Base-by-base conservation (phyloP, 1,284 basidiomycete species). In the Fistulinella cinereoalba region DNA sequence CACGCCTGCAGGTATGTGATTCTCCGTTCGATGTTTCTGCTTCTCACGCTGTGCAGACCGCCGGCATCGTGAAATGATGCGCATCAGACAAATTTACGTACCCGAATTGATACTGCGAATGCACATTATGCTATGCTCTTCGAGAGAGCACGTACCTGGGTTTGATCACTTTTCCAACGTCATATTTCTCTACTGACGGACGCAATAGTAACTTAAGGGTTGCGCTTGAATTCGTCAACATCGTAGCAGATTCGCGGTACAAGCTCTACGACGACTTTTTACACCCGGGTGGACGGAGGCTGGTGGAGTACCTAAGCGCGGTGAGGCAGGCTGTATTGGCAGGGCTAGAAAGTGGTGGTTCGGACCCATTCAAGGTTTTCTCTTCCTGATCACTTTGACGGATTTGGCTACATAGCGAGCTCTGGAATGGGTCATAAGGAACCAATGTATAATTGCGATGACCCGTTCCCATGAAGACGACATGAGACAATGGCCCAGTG, bases 81-180 rank as follows among this genome's bases (percentile, higher is more conserved):
- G 88, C 19, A 90, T 97, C 47, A 81, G 95, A 25, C 85, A 92
- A 56, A 85, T 95, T 29, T 96, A 90, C 67, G 75, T 98, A 16
- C 96, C 95, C 0, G 93, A 97, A 63, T 76, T 98, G 31, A 81
- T 98, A 53, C 75, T 97, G 50, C 83, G 91, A 18, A 71, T 98
- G 15, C 95, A 98, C 62, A 72, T 76, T 25, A 71, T 87, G 47
- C 73, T 98, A 12, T 79, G 83, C 51, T 71, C 77, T 29, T 89
- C 92, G 6, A 73, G 84, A 16, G 64, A 71, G 6, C 70, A 79
- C 13, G 73, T 94, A 36, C 81, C 86, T 11, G 73, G 76, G 88
- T 94, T 57, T 47, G 87, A 75, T n/a, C n/a, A 31, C 18, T 0
- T 16, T 9, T 19, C 25, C 3, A 3, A 15, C 3, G 12, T 4